Conservation (phyloP, 2,329 filamentous ascomycete species). For the Aspergillus sp. region DNA sequence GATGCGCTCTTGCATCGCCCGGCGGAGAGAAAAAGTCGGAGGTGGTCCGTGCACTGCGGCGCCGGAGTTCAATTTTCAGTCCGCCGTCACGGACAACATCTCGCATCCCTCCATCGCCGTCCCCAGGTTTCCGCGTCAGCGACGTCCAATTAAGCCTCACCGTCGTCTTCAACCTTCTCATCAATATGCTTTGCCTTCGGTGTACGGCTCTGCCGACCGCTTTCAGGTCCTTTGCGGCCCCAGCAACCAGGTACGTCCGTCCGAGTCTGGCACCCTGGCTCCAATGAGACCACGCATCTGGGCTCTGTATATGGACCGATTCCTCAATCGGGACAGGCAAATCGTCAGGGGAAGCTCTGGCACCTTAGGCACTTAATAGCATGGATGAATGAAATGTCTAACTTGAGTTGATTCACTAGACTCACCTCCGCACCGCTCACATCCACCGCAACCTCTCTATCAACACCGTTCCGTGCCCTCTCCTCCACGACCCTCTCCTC, state of each 20-base stretch:
- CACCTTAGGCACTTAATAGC: too few species aligned
- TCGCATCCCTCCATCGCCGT: conserved; percentile 16
- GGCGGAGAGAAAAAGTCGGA: conserved; percentile 14
- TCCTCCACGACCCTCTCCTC: conserved; percentile 17
- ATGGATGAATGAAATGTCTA: background rate
- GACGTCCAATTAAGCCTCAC: background rate
- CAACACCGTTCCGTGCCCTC: conserved; percentile 19
- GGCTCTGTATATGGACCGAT: background rate
- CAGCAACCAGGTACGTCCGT: conserved; percentile 25
- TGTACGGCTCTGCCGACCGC: conserved; percentile 35
- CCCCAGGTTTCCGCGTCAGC: background rate
- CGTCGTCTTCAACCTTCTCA: background rate
- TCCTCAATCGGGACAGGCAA: background rate
- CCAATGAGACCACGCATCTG: background rate
- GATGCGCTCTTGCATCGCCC: conserved; percentile 1
- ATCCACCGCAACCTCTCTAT: conserved; percentile 5
- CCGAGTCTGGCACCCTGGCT: background rate
- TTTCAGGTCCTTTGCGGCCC: conserved; percentile 27
- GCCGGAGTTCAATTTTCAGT: conserved; percentile 36
- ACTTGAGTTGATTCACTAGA: background rate
- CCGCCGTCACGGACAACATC: conserved; percentile 26
- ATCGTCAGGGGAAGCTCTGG: too few species aligned
- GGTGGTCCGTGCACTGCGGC: conserved; percentile 36
- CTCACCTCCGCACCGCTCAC: conserved; percentile 3
- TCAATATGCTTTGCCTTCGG: conserved; percentile 37